These are phyloP conservation scores for Dendrobium officinale DNA, from an alignment of 106 monocot species.

Conservation along the genomic window DNA sequence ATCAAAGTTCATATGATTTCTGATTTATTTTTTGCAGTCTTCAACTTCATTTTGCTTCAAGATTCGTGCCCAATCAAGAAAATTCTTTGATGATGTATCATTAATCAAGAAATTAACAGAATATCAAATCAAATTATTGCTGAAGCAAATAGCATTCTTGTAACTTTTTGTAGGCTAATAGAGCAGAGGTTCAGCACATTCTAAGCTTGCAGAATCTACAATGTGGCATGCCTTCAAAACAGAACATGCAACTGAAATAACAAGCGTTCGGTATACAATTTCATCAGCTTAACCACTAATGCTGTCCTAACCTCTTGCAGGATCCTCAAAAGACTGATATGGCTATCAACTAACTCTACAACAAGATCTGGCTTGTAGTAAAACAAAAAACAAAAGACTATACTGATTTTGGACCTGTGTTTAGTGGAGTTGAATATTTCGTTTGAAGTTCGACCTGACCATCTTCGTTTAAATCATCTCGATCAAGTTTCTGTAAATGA, in stretches of 20 bases:
- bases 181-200: not conserved
- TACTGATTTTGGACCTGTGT: not conserved
- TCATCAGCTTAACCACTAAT: not conserved
- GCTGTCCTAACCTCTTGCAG: not conserved
- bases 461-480: not conserved
- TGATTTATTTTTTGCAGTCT: too few species aligned
- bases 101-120: too few species aligned
- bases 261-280: not conserved
- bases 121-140: too few species aligned
- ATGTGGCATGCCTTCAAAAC: not conserved
- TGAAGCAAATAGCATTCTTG: too few species aligned
- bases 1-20: too few species aligned
- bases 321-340: not conserved
- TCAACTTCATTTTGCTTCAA: too few species aligned
- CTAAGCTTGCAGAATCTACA: not conserved
- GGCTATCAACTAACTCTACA: not conserved
- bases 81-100: too few species aligned
- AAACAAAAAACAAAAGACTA: not conserved
- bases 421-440: not conserved
- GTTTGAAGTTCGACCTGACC: not conserved
- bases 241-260: not conserved
- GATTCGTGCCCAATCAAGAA: too few species aligned
- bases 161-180: too few species aligned
- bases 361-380: not conserved
- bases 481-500: slow-evolving; percentile 6